A percentile compares a stretch with the other conserved stretches of the same genome.
Evolutionary conservation across 805 yeast genomes (phyloP).

Genomic region (Metschnikowia borealis): DNA sequence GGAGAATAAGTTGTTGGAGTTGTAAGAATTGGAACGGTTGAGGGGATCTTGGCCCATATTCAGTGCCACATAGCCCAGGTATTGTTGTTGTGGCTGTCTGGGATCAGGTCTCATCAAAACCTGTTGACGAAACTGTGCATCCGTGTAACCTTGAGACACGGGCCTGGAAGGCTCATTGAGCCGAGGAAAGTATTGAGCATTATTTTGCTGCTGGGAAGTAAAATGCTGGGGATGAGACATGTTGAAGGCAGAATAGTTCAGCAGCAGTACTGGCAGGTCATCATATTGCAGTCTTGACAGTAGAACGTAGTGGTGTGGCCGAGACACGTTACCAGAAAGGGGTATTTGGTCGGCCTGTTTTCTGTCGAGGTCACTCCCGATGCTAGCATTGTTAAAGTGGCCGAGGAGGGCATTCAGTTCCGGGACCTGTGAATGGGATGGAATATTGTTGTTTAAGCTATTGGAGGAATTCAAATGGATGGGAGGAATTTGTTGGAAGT

Average conservation of each 20-base stretch:
- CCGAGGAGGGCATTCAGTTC: neutral
- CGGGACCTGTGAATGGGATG: neutral
- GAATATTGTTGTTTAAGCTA: neutral
- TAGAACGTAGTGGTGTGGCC: slow-evolving; percentile 1
- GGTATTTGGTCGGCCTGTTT: neutral
- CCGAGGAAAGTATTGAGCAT: neutral
- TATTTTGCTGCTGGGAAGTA: neutral
- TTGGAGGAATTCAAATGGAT: neutral
- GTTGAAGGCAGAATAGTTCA: neutral
- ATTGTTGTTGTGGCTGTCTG: slow-evolving; percentile 2
- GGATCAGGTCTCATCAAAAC: neutral
- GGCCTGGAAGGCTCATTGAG: slow-evolving; percentile 2
- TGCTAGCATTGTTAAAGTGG: neutral
- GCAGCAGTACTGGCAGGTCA: neutral
- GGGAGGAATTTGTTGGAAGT: slow-evolving; percentile 1
- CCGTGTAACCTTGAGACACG: slow-evolving; percentile 4
- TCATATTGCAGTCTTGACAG: slow-evolving; percentile 2
- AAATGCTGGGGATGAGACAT: neutral
- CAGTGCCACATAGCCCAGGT: neutral
- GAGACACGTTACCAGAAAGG: neutral
- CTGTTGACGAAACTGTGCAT: slow-evolving; percentile 3
- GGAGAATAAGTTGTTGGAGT: neutral
- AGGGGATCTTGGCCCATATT: neutral
- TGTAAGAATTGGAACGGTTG: neutral
- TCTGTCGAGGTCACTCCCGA: neutral